These are phyloP conservation scores for Dioscorea alata DNA, from an alignment of 106 monocot genomes.

Conservation along the genomic window DNA sequence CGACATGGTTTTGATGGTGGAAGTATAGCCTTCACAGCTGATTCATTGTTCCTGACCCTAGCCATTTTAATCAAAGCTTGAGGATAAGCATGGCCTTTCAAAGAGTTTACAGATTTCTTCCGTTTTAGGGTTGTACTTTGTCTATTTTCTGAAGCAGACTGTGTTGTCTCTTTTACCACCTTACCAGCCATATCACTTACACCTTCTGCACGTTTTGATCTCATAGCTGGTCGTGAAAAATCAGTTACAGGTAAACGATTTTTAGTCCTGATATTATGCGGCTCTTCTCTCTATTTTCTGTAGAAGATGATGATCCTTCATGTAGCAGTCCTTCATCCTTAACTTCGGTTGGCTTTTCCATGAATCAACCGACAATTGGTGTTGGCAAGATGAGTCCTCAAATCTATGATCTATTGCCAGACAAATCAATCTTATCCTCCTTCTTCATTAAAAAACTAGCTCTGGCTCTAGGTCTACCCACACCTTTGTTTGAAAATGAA, in stretches of 20 bases:
- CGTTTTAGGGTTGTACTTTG: conserved; percentile 16
- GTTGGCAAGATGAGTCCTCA: too few relatives aligned
- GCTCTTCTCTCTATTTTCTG: conserved; percentile 9
- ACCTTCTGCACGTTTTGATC: conserved; percentile 29
- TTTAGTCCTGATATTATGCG: conserved; percentile 12
- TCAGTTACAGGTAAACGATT: conserved; percentile 33
- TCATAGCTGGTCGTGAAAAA: conserved; percentile 40
- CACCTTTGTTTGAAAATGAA: too few relatives aligned
- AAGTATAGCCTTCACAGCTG: not conserved
- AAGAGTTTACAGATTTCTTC: conserved; percentile 12
- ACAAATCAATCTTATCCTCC: too few relatives aligned
- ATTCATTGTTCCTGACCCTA: conserved; percentile 1
- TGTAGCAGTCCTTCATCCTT: not conserved
- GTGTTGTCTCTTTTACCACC: conserved; percentile 9
- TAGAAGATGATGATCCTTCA: conserved; percentile 23
- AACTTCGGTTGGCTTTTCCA: too few relatives aligned
- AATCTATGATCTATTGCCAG: too few relatives aligned
- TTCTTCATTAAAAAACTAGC: too few relatives aligned
- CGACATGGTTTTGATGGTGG: conserved; percentile 8
- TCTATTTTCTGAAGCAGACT: conserved; percentile 16
- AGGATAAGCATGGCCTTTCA: conserved; percentile 18
- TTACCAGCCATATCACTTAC: conserved; percentile 14
- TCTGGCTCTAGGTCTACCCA: too few relatives aligned
- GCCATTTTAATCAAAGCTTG: conserved; percentile 5
- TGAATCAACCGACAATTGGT: too few relatives aligned